phyloP scores from a whole-genome alignment of 2,329 filamentous ascomycete genomes.

The Lachnellula occidentalis region DNA sequence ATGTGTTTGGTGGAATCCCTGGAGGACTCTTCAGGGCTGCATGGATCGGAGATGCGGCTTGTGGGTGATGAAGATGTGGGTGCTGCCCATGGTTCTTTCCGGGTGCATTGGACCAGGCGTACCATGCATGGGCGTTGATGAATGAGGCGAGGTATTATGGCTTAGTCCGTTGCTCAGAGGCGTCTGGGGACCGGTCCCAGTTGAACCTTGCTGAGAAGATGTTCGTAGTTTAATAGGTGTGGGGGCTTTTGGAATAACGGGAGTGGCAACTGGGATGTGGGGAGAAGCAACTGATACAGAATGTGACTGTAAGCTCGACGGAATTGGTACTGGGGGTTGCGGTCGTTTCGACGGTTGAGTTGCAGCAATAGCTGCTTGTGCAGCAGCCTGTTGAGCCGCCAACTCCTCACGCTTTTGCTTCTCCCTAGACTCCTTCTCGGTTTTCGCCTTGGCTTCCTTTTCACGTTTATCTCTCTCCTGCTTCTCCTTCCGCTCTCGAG shows the following conservation, averaged over 20 bases:
- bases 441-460: slow-evolving; percentile 45
- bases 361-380: slow-evolving; percentile 35
- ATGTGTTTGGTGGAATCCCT: slow-evolving; percentile 41
- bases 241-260: slow-evolving; percentile 74
- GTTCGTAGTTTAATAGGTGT: slow-evolving; percentile 74
- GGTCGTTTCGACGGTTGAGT: slow-evolving; percentile 41
- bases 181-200: slow-evolving; percentile 60
- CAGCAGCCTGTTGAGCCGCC: slow-evolving; percentile 32
- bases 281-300: slow-evolving; percentile 65
- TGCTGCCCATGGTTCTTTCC: slow-evolving; percentile 52
- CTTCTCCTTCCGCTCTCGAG: slow-evolving; percentile 52
- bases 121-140: slow-evolving; percentile 57
- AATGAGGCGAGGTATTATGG: slow-evolving; percentile 55
- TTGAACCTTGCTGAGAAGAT: slow-evolving; percentile 63
- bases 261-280: slow-evolving; percentile 72
- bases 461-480: slow-evolving; percentile 55
- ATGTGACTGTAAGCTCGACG: slow-evolving; percentile 53
- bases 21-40: slow-evolving; percentile 52
- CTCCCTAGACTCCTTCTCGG: slow-evolving; percentile 45
- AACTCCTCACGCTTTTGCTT: slow-evolving; percentile 40
- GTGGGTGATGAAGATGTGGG: slow-evolving; percentile 49
- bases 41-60: slow-evolving; percentile 60
- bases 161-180: slow-evolving; percentile 55
- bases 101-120: slow-evolving; percentile 58
- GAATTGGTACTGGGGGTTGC: slow-evolving; percentile 40